Evolutionary conservation across 345 rosid genomes (phyloP).

Genomic region (Durio zibethinus): DNA sequence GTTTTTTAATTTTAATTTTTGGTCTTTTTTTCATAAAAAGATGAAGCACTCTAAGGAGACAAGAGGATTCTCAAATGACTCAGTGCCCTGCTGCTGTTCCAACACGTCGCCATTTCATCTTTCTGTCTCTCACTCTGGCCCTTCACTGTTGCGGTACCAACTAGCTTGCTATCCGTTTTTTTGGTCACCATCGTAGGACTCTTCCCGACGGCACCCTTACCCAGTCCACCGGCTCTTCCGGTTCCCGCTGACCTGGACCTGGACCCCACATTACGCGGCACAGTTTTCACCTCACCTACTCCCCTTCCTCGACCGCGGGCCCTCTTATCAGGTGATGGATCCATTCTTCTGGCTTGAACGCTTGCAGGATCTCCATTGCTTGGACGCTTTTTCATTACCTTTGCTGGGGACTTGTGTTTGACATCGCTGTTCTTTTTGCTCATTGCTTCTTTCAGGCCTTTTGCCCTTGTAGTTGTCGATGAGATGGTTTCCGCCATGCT

Average conservation of each 20-base stretch:
- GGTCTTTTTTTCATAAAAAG: slow-evolving; percentile 38
- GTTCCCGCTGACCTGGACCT: slow-evolving; percentile 40
- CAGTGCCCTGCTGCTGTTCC: slow-evolving; percentile 28
- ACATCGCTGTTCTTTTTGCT: slow-evolving; percentile 36
- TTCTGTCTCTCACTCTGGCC: slow-evolving; percentile 15
- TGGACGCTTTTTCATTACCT: slow-evolving; percentile 41
- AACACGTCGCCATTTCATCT: slow-evolving; percentile 21
- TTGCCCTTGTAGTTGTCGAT: slow-evolving; percentile 43
- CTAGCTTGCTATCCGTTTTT: slow-evolving; percentile 21
- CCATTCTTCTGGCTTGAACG: slow-evolving; percentile 24
- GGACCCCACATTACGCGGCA: slow-evolving; percentile 31
- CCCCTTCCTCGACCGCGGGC: slow-evolving; percentile 28
- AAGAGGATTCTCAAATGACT: slow-evolving; percentile 53
- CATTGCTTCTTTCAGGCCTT: slow-evolving; percentile 40
- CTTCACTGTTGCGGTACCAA: not conserved
- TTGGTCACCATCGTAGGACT: slow-evolving; percentile 36
- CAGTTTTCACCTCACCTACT: slow-evolving; percentile 21
- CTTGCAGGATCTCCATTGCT: slow-evolving; percentile 22
- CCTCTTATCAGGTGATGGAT: slow-evolving; percentile 24
- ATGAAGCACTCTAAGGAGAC: slow-evolving; percentile 80
- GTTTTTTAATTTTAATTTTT: not conserved
- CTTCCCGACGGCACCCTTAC: slow-evolving; percentile 16
- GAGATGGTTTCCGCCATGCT: slow-evolving; percentile 45
- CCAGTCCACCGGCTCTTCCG: slow-evolving; percentile 26
- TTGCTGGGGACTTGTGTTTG: slow-evolving; percentile 32